Percentiles rank a stretch among this genome's conserved stretches.
These are phyloP conservation scores for Pythium volutum DNA, from an alignment of 352 stramenopile species.

Conservation along the genomic window DNA sequence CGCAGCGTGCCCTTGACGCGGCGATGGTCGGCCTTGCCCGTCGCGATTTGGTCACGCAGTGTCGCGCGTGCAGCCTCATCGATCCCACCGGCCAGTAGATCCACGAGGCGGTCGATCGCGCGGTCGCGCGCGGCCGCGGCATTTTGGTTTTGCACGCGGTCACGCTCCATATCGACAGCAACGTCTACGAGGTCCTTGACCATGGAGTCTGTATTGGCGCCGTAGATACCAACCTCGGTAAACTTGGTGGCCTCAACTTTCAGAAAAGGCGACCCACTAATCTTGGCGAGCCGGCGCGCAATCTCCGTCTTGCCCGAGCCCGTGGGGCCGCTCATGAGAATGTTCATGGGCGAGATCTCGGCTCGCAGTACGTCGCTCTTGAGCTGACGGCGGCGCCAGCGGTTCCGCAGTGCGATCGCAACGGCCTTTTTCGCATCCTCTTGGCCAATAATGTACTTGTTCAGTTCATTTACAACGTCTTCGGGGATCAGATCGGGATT, in stretches of 20 bases:
- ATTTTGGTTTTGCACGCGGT: constrained; percentile 78
- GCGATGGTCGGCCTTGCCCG: constrained; percentile 51
- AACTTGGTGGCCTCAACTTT: constrained; percentile 99
- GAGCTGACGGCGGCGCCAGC: constrained; percentile 96
- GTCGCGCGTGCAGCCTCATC: constrained; percentile 41
- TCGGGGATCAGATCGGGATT: constrained; percentile 70
- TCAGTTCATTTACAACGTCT: constrained; percentile 91
- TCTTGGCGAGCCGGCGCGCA: constrained; percentile 94
- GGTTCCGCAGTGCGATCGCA: constrained; percentile 97
- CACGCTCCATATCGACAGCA: too few relatives aligned
- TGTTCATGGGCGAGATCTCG: constrained; percentile 98
- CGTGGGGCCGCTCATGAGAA: constrained; percentile 99
- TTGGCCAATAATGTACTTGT: constrained; percentile 97
- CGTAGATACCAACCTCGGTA: constrained; percentile 98
- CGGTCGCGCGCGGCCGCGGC: constrained; percentile 82
- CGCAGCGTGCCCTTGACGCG: too few relatives aligned
- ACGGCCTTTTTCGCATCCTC: constrained; percentile 96
- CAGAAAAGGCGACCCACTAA: constrained; percentile 96
- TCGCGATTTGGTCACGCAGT: constrained; percentile 60
- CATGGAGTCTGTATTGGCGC: constrained; percentile 98
- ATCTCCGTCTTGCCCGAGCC: constrained; percentile 99
- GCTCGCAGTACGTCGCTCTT: constrained; percentile 70
- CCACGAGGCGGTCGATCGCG: constrained; percentile 91
- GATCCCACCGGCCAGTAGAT: constrained; percentile 38
- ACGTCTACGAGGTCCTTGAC: constrained; percentile 98